These are phyloP conservation scores for Tremellales sp. DNA, from an alignment of 1,284 basidiomycete genomes.

Conservation along the genomic window DNA sequence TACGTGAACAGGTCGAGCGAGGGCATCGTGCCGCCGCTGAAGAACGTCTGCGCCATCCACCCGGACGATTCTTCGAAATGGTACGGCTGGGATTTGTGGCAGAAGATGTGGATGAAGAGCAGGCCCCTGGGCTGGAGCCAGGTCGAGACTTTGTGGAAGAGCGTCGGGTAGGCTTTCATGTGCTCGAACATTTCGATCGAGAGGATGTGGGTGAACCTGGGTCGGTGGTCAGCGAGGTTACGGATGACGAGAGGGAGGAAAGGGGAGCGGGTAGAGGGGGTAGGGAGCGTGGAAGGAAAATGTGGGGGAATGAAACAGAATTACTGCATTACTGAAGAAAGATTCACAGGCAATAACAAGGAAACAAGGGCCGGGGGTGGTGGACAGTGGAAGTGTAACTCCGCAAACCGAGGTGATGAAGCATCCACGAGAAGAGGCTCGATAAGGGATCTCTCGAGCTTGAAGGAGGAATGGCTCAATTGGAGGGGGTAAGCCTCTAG, in stretches of 20 bases:
- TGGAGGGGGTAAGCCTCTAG: not conserved
- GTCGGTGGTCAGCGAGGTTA: not conserved
- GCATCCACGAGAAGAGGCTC: too few species aligned
- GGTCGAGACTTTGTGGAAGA: constrained; percentile 63
- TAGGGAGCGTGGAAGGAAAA: not conserved
- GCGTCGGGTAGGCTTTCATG: constrained; percentile 70
- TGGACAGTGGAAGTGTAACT: not conserved
- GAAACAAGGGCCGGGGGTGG: not conserved
- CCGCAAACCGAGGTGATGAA: not conserved
- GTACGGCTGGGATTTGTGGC: constrained; percentile 64
- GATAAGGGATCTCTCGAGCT: too few species aligned
- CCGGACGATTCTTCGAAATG: constrained; percentile 70
- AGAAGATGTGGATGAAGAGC: constrained; percentile 73
- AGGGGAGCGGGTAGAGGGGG: not conserved
- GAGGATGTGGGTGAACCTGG: constrained; percentile 67
- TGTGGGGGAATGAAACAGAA: constrained; percentile 3
- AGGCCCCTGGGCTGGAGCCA: constrained; percentile 59
- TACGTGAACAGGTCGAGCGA: constrained; percentile 64
- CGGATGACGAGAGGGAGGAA: not conserved
- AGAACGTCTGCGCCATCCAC: constrained; percentile 76
- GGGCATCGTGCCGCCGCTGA: constrained; percentile 56
- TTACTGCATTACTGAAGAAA: too few species aligned
- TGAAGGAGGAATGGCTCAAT: too few species aligned
- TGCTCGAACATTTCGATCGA: constrained; percentile 84
- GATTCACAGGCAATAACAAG: not conserved